A percentile compares a stretch with the other conserved stretches of the same genome.
These are phyloP conservation scores for Anastatica hierochuntica DNA, from an alignment of 345 rosid species.

Conservation along the genomic window DNA sequence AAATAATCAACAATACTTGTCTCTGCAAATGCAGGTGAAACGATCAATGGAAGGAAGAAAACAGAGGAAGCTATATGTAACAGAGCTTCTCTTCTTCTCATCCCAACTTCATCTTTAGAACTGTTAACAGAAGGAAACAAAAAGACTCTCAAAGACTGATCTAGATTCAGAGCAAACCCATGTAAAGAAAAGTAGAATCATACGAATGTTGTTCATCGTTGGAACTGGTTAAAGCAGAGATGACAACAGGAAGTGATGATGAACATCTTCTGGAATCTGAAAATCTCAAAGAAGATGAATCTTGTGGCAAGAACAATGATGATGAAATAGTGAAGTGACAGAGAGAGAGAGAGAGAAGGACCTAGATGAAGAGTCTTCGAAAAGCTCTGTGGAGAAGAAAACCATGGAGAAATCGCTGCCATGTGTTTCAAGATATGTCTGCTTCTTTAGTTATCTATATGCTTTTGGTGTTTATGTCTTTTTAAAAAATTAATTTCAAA, in stretches of 20 bases:
- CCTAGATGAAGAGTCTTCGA: conserved; percentile 20
- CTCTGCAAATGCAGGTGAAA: conserved; percentile 35
- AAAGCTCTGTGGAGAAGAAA: conserved; percentile 23
- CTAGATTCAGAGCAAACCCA: conserved; percentile 6
- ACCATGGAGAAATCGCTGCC: conserved; percentile 46
- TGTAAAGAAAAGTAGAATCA: not conserved
- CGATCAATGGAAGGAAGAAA: conserved; percentile 35
- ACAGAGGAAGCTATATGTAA: conserved; percentile 40
- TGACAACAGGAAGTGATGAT: too few species aligned
- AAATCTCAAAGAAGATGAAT: not conserved
- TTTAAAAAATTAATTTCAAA: too few species aligned
- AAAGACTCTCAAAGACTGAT: not conserved
- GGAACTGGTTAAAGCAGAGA: conserved; percentile 17
- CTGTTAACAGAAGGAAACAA: not conserved
- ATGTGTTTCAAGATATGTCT: conserved; percentile 27
- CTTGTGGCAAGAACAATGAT: not conserved
- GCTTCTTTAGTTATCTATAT: too few species aligned
- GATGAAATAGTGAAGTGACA: not conserved
- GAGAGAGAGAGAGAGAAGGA: not conserved
- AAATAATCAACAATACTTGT: conserved; percentile 6
- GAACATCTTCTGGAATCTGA: conserved; percentile 15
- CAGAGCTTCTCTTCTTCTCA: conserved; percentile 50
- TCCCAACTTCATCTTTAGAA: conserved; percentile 9
- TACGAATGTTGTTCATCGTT: not conserved
- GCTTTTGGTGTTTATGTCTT: too few species aligned